Evolutionary conservation across 495 filamentous ascomycete species (phyloP).

Genomic region (Aspergillus bridgeri): DNA sequence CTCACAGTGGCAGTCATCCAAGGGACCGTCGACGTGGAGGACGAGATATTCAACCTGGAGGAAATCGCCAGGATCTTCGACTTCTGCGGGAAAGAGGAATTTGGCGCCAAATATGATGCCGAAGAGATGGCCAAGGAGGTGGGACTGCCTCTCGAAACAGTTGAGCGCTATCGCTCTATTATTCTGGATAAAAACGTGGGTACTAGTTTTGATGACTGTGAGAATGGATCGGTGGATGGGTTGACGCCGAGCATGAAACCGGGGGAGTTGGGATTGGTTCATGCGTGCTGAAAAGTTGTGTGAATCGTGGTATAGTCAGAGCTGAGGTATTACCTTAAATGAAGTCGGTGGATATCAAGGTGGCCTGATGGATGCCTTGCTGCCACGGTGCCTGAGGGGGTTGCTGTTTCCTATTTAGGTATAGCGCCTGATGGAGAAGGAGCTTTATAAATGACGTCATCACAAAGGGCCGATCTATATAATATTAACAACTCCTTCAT

Average conservation of each 20-base stretch:
- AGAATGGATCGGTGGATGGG: background rate
- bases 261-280: background rate
- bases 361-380: no score
- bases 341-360: no score
- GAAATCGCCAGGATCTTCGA: background rate
- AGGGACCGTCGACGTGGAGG: background rate
- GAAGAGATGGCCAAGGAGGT: background rate
- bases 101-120: background rate
- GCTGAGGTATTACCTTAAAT: no score
- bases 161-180: background rate
- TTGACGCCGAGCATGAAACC: background rate
- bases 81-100: background rate
- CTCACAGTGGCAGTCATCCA: background rate
- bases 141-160: background rate
- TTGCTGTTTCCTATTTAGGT: no score
- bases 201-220: background rate
- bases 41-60: background rate
- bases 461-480: no score
- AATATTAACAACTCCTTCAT: no score
- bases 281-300: background rate
- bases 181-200: background rate
- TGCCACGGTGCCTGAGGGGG: no score
- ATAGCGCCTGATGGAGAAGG: no score
- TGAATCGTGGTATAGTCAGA: background rate
- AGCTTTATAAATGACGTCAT: no score